A percentile compares a stretch with the other conserved stretches of the same genome.
Conservation (phyloP, 2,329 filamentous ascomycete species). For the Cladorrhinum sp. region DNA sequence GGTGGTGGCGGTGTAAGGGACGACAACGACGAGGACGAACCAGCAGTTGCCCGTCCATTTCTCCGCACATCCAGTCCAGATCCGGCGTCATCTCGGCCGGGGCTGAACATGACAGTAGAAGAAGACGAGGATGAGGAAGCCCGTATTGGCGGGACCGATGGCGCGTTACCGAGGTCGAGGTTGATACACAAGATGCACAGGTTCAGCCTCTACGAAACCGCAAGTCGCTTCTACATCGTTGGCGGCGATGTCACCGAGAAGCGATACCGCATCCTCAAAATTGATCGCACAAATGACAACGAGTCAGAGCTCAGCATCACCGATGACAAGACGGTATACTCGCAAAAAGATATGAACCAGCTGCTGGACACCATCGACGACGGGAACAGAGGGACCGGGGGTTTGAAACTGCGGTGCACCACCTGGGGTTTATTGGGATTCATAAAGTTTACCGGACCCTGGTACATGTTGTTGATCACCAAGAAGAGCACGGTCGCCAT, state of each 20-base stretch:
- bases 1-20: slow-evolving; percentile 30
- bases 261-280: slow-evolving; percentile 87
- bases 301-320: slow-evolving; percentile 73
- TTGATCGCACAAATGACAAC: slow-evolving; percentile 80
- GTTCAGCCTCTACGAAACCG: slow-evolving; percentile 96
- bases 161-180: slow-evolving; percentile 29
- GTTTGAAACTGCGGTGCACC: slow-evolving; percentile 82
- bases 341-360: slow-evolving; percentile 85
- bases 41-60: slow-evolving; percentile 56
- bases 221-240: slow-evolving; percentile 88
- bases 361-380: slow-evolving; percentile 93
- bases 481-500: slow-evolving; percentile 95
- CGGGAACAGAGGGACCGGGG: slow-evolving; percentile 86
- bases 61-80: slow-evolving; percentile 54
- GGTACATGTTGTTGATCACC: slow-evolving; percentile 96
- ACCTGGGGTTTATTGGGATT: slow-evolving; percentile 95
- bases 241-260: slow-evolving; percentile 87
- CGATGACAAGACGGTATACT: slow-evolving; percentile 95
- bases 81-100: slow-evolving; percentile 31
- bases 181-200: slow-evolving; percentile 77
- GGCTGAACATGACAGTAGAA: slow-evolving; percentile 20
- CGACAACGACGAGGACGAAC: slow-evolving; percentile 58
- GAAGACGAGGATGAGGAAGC: slow-evolving; percentile 36
- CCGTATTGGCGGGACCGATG: slow-evolving; percentile 27
- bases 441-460: slow-evolving; percentile 90